These are phyloP conservation scores for Scheffersomyces illinoinensis DNA, from an alignment of 1,139 yeast species.

Conservation along the genomic window DNA sequence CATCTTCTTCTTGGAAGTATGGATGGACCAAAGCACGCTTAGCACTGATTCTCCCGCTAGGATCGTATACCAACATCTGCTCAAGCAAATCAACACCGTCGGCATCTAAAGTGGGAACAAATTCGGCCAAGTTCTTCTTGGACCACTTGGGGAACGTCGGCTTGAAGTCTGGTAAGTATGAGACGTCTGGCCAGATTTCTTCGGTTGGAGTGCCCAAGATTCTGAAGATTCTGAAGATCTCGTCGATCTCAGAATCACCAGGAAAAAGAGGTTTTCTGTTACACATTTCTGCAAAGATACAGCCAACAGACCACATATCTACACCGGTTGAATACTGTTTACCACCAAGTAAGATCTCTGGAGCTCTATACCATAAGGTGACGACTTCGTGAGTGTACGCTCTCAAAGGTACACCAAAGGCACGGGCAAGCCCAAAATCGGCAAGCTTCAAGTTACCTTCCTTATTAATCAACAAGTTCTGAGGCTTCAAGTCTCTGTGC, in stretches of 20 bases:
- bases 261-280: conserved; percentile 94
- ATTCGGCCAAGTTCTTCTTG: conserved; percentile 65
- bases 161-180: conserved; percentile 90
- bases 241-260: conserved; percentile 97
- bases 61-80: conserved; percentile 84
- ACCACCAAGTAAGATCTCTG: conserved; percentile 93
- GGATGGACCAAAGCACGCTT: conserved; percentile 90
- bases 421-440: conserved; percentile 96
- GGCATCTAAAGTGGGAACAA: conserved; percentile 78
- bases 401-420: conserved; percentile 94
- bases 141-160: conserved; percentile 96
- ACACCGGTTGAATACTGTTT: conserved; percentile 97
- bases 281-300: conserved; percentile 98
- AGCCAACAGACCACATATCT: conserved; percentile 98
- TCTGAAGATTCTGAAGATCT: conserved; percentile 91
- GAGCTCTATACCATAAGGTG: conserved; percentile 97
- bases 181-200: conserved; percentile 95
- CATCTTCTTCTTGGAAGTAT: conserved; percentile 67
- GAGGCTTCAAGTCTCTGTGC: conserved; percentile 96
- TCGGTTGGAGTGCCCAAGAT: conserved; percentile 94
- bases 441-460: conserved; percentile 96
- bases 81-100: conserved; percentile 83
- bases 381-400: conserved; percentile 98
- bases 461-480: conserved; percentile 87
- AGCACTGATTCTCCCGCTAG: conserved; percentile 91